Percentiles rank a stretch among this genome's conserved stretches.
Evolutionary conservation across 2,329 filamentous ascomycete genomes (phyloP).

Genomic region (Coniosporium tulheliwenetii): DNA sequence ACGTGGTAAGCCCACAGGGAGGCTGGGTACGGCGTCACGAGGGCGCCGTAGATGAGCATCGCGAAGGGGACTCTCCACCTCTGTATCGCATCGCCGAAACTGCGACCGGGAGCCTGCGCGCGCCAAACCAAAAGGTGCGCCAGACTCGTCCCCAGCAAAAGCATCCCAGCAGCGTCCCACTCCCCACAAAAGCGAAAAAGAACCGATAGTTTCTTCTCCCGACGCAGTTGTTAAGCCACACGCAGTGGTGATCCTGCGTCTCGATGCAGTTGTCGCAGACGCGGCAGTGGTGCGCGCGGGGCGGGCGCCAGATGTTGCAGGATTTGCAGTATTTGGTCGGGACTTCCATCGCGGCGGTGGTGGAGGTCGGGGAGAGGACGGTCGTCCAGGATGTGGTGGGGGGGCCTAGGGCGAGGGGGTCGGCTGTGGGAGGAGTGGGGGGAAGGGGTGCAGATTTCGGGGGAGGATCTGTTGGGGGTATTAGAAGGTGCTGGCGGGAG

Average conservation of each 20-base stretch:
- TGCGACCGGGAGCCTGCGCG: slow-evolving; percentile 32
- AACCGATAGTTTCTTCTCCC: slow-evolving; percentile 95
- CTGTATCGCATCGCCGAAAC: slow-evolving; percentile 52
- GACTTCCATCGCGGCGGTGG: slow-evolving; percentile 84
- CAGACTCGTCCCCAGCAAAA: slow-evolving; percentile 66
- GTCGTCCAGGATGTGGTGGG: slow-evolving; percentile 88
- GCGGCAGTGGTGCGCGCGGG: slow-evolving; percentile 88
- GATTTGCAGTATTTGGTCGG: slow-evolving; percentile 97
- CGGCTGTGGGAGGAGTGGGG: slow-evolving; percentile 59
- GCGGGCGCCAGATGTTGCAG: slow-evolving; percentile 93
- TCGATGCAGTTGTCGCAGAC: slow-evolving; percentile 96
- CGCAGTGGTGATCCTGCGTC: slow-evolving; percentile 94
- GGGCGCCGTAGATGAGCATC: slow-evolving; percentile 67
- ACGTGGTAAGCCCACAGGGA: slow-evolving; percentile 79
- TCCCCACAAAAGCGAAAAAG: slow-evolving; percentile 83
- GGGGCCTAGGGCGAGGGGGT: slow-evolving; percentile 67
- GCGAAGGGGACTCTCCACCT: slow-evolving; percentile 71
- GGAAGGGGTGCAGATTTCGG: slow-evolving; percentile 79
- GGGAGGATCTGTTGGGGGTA: slow-evolving; percentile 60
- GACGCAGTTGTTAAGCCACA: slow-evolving; percentile 98
- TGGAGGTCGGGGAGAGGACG: slow-evolving; percentile 62
- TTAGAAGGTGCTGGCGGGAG: background rate
- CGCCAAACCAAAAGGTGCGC: slow-evolving; percentile 65
- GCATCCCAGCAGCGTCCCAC: slow-evolving; percentile 60
- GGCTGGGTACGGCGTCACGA: slow-evolving; percentile 65